Conservation (phyloP, 176 grass and related monocot genomes). For the Bonia amplexicaulis region DNA sequence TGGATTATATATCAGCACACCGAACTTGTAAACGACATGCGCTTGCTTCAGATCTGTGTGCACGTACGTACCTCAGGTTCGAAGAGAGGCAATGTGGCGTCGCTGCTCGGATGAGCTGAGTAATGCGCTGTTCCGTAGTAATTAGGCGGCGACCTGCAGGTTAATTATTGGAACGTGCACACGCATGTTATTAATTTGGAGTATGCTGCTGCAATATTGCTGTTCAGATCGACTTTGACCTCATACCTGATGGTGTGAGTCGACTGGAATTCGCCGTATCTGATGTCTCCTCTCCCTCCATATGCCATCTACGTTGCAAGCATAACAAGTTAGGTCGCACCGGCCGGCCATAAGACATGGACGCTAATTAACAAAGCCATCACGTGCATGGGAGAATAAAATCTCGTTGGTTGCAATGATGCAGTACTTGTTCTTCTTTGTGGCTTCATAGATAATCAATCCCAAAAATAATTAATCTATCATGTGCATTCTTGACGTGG, state of each 20-base stretch:
- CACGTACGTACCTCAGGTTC: conserved; percentile 11
- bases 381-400: conserved; percentile 56
- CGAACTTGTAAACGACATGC: not conserved
- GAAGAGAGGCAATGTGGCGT: conserved; percentile 36
- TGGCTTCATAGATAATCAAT: not conserved
- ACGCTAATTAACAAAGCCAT: conserved; percentile 21
- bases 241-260: conserved; percentile 27
- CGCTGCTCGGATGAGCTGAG: conserved; percentile 2
- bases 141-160: conserved; percentile 23
- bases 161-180: not conserved
- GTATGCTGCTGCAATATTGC: not conserved
- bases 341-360: not conserved
- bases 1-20: not conserved
- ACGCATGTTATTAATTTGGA: not conserved
- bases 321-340: conserved; percentile 30
- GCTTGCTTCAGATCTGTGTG: not conserved
- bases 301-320: conserved; percentile 37
- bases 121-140: conserved; percentile 25
- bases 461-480: conserved; percentile 7
- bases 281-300: conserved; percentile 44
- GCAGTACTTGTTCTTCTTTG: conserved; percentile 24
- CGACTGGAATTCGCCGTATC: conserved; percentile 36
- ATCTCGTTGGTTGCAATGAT: conserved; percentile 39
- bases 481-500: not conserved
- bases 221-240: not conserved